Conservation (phyloP, 352 stramenopile species). For the Blastocystis sp. region DNA sequence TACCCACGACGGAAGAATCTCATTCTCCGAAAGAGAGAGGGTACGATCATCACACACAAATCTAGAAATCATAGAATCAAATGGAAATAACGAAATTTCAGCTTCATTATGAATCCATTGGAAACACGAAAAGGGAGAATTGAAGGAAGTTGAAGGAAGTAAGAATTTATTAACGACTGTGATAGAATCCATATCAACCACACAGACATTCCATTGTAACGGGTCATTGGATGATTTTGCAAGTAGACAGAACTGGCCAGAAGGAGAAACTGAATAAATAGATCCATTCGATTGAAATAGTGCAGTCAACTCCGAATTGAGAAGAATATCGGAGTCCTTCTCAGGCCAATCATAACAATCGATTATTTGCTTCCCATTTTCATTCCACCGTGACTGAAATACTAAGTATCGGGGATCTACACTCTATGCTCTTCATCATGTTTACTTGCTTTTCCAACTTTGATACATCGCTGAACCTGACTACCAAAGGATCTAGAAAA, state of each 20-base stretch:
- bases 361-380: not conserved
- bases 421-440: not conserved
- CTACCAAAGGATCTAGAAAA: not conserved
- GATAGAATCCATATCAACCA: not conserved
- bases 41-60: not conserved
- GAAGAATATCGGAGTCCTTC: not conserved
- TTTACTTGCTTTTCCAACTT: not conserved
- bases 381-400: not conserved
- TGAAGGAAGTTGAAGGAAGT: not conserved
- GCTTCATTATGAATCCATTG: not conserved
- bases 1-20: not conserved
- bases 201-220: not conserved
- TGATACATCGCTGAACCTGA: not conserved
- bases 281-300: not conserved
- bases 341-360: not conserved
- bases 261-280: conserved; percentile 21
- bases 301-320: not conserved
- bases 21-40: not conserved
- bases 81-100: not conserved
- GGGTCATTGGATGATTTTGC: not conserved
- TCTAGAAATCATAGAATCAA: not conserved
- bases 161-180: not conserved
- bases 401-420: not conserved
- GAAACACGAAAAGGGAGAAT: not conserved
- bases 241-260: not conserved